Conservation (phyloP, 805 yeast species). For the Priceomyces melissophilus region DNA sequence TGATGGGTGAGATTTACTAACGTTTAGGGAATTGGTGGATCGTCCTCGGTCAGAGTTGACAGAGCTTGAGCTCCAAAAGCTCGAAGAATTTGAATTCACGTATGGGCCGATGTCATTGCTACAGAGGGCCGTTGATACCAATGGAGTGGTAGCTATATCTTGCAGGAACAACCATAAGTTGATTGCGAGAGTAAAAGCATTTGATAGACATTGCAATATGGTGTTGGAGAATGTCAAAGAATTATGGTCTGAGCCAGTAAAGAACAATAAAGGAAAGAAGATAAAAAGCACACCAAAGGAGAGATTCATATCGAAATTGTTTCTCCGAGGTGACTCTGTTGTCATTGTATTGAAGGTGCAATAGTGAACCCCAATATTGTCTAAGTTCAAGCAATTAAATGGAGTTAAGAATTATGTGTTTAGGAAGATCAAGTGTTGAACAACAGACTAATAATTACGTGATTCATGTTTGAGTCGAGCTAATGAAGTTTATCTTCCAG, state of each 20-base stretch:
- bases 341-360: slow-evolving; percentile 65
- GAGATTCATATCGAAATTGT: slow-evolving; percentile 84
- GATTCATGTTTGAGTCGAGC: no score
- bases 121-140: slow-evolving; percentile 74
- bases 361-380: background rate
- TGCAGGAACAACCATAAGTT: slow-evolving; percentile 91
- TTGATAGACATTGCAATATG: slow-evolving; percentile 94
- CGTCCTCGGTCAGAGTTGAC: slow-evolving; percentile 78
- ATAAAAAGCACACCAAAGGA: slow-evolving; percentile 60
- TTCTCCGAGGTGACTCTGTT: slow-evolving; percentile 93
- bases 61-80: slow-evolving; percentile 69
- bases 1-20: slow-evolving; percentile 20
- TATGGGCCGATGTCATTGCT: slow-evolving; percentile 90
- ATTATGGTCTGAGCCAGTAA: slow-evolving; percentile 65
- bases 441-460: no score
- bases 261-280: slow-evolving; percentile 64
- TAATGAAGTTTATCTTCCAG: no score
- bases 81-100: slow-evolving; percentile 86
- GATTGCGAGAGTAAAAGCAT: slow-evolving; percentile 86
- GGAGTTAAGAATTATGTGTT: no score
- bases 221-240: slow-evolving; percentile 90
- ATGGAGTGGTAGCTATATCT: slow-evolving; percentile 78
- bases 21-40: slow-evolving; percentile 58
- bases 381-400: no score
- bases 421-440: no score